phyloP scores from a whole-genome alignment of 345 rosid species.

The Salix koriyanagi region DNA sequence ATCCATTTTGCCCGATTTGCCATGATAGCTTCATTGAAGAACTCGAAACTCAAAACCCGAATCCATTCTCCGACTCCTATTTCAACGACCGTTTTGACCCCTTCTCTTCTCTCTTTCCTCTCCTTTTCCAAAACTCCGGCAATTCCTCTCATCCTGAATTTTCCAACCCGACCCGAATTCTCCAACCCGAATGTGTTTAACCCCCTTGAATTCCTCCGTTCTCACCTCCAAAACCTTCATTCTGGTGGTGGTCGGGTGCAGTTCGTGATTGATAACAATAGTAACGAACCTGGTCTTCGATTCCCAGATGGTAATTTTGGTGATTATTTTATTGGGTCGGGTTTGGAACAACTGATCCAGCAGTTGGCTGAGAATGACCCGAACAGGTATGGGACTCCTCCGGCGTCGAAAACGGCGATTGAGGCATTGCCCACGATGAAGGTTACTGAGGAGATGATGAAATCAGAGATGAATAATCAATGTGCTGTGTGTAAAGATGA shows the following conservation, averaged over 20 bases:
- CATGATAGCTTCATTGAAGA: conserved; percentile 47
- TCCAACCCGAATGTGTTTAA: conserved; percentile 19
- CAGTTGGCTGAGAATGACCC: conserved; percentile 54
- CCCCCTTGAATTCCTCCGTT: conserved; percentile 34
- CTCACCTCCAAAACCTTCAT: conserved; percentile 30
- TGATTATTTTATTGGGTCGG: conserved; percentile 46
- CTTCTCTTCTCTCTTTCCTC: conserved; percentile 24
- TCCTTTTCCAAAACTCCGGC: conserved; percentile 22
- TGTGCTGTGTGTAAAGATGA: conserved; percentile 49
- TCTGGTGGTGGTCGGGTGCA: conserved; percentile 43
- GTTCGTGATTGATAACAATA: conserved; percentile 37
- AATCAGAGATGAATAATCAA: conserved; percentile 44
- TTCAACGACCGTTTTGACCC: conserved; percentile 22
- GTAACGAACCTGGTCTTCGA: conserved; percentile 19
- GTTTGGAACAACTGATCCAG: conserved; percentile 45
- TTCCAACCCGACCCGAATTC: not conserved
- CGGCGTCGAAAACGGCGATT: conserved; percentile 40
- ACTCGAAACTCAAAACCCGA: conserved; percentile 23
- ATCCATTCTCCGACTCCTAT: conserved; percentile 13
- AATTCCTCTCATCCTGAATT: not conserved
- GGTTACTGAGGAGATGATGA: conserved; percentile 22
- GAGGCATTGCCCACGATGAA: conserved; percentile 31
- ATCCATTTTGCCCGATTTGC: conserved; percentile 40
- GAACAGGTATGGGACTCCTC: conserved; percentile 42
- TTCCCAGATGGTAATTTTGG: conserved; percentile 29